Evolutionary conservation across 2,329 filamentous ascomycete genomes (phyloP), one percentile per base, ranked within the genome.

Genomic region (Gnomoniopsis smithogilvyi): DNA sequence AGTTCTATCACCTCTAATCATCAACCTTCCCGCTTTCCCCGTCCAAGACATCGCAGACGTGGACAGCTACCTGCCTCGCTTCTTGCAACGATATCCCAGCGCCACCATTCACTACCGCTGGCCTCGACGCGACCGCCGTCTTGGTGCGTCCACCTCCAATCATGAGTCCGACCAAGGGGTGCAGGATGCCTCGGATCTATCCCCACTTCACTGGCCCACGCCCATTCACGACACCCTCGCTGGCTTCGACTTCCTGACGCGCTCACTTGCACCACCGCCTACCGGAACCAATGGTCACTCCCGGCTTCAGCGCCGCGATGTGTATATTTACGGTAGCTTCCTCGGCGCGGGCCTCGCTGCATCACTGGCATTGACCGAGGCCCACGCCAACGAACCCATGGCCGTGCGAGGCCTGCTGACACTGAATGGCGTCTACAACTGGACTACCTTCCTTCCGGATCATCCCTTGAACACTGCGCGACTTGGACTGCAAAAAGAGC

Each of bases 391-490:
- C 56, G 65, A 71, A 15, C 70, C 66, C 34, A 75, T 82, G 66
- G 75, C 73, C 43, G 73, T 87, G 47, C 76, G 80, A 11, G 84
- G 84, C 8, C 69, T 86, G 34, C 71, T 84, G 17, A 77, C 79
- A 8, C 80, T 80, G 69, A 84, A 88, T 63, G 85, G 83, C 46
- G 77, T 88, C 59, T 88, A 85, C 71, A 81, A 88, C 72, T 88
- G 85, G 85, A 84, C 83, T 58, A 81, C 76, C 68, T 83, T 86
- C 60, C 74, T 85, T 12, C 80, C 80, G 0, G 77, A 80, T 62
- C 80, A 85, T 59, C 75, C 73, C 7, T 69, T 78, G 61, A 78
- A 83, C 64, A 64, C 58, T 17, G 22, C 17, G 34, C 61, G 54
- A 55, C 57, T 65, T 43, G 36, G 66, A 7, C 41, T 64, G 2